A percentile compares a stretch with the other conserved stretches of the same genome.
These are phyloP conservation scores for Kluyveromyces starmeri DNA, from an alignment of 805 yeast genomes.

Conservation along the genomic window DNA sequence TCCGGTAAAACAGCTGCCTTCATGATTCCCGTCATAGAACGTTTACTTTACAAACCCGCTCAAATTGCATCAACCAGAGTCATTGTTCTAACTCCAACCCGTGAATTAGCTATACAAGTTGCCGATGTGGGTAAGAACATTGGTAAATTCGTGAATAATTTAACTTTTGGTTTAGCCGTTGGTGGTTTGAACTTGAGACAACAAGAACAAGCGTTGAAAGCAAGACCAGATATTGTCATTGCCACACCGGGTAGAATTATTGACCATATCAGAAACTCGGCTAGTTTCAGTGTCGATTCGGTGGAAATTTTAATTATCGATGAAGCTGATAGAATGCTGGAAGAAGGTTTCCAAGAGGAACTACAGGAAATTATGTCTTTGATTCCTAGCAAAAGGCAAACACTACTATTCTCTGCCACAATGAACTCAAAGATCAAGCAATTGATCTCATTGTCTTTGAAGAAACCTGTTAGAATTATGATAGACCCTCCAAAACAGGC, in stretches of 20 bases:
- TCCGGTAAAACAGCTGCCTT: constrained; percentile 99
- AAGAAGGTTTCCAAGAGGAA: constrained; percentile 97
- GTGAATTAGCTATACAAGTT: constrained; percentile 96
- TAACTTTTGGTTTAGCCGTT: constrained; percentile 90
- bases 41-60: constrained; percentile 81
- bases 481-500: constrained; percentile 94
- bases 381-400: constrained; percentile 87
- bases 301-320: constrained; percentile 91
- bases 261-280: constrained; percentile 92
- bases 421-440: constrained; percentile 92
- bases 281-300: constrained; percentile 80
- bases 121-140: constrained; percentile 85
- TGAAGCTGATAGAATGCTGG: constrained; percentile 99
- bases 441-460: constrained; percentile 77
- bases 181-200: constrained; percentile 95
- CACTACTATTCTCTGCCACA: constrained; percentile 91
- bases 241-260: constrained; percentile 99
- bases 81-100: constrained; percentile 85
- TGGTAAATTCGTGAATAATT: constrained; percentile 62
- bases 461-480: constrained; percentile 89
- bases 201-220: constrained; percentile 88
- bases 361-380: constrained; percentile 80
- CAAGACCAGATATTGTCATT: constrained; percentile 91
- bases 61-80: constrained; percentile 85
- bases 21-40: constrained; percentile 90